A percentile compares a stretch with the other conserved stretches of the same genome.
phyloP scores from a whole-genome alignment of 2,329 filamentous ascomycete genomes.

The Uncinocarpus reesii region DNA sequence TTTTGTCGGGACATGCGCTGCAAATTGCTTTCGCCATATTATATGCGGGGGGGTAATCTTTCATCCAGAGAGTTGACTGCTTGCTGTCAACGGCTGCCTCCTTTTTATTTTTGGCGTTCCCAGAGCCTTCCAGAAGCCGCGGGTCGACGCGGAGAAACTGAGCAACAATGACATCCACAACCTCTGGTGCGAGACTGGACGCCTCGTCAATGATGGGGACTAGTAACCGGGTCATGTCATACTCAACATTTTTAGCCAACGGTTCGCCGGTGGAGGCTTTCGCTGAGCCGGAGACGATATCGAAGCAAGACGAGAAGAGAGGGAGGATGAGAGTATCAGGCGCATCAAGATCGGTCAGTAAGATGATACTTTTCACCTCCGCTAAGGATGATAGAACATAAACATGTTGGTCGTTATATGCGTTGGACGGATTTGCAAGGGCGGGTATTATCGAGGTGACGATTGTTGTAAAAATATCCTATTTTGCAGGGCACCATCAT shows the following conservation, averaged over 20 bases:
- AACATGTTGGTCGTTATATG: constrained; percentile 87
- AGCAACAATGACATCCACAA: constrained; percentile 86
- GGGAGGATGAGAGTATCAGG: constrained; percentile 67
- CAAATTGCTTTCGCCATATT: constrained; percentile 94
- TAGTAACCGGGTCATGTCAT: constrained; percentile 78
- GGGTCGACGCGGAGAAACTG: constrained; percentile 88
- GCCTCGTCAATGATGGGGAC: constrained; percentile 81
- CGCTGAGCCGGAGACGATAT: constrained; percentile 71
- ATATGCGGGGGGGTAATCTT: constrained; percentile 84
- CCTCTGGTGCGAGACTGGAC: constrained; percentile 61
- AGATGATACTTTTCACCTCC: constrained; percentile 86
- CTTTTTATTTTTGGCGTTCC: constrained; percentile 46
- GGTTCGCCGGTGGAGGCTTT: constrained; percentile 68
- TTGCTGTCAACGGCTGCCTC: constrained; percentile 55
- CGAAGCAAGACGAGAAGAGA: constrained; percentile 82
- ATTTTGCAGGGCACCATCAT: constrained; percentile 15
- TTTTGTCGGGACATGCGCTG: constrained; percentile 79
- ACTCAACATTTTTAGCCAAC: constrained; percentile 85
- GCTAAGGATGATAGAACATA: constrained; percentile 81
- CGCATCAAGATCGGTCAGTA: constrained; percentile 77
- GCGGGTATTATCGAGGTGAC: constrained; percentile 73
- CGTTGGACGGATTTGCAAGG: constrained; percentile 72
- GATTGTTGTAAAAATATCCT: constrained; percentile 92
- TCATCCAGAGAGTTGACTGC: constrained; percentile 73
- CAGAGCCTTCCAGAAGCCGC: constrained; percentile 35